A percentile compares a stretch with the other conserved stretches of the same genome.
Conservation (phyloP, 331 rosid genomes). For the Pyrus hybrid region DNA sequence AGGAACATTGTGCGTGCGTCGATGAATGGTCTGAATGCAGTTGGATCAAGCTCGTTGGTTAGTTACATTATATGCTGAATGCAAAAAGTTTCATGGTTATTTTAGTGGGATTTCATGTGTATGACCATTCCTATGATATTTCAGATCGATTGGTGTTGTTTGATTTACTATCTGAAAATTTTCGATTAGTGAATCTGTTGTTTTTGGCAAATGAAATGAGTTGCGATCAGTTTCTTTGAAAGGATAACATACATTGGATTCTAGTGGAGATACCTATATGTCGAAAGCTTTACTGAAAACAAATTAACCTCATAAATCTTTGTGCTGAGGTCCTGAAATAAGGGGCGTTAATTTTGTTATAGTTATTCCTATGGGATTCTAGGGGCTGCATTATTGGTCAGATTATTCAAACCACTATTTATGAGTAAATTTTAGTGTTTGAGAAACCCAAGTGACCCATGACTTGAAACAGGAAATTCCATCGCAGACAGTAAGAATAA, state of each 20-base stretch:
- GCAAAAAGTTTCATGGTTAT: constrained; percentile 1
- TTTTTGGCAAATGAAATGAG: neutral
- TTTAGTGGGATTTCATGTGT: neutral
- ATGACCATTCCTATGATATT: neutral
- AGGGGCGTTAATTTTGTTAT: too few species aligned
- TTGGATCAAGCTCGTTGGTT: constrained; percentile 63
- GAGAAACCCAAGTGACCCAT: neutral
- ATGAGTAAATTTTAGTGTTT: neutral
- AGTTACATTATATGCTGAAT: constrained; percentile 29
- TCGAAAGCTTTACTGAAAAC: neutral
- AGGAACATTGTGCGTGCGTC: constrained; percentile 57
- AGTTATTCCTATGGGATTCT: too few species aligned
- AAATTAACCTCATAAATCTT: neutral
- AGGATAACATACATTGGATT: neutral
- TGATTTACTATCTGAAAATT: neutral
- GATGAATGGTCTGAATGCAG: constrained; percentile 54
- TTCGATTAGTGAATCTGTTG: neutral
- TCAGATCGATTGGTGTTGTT: neutral
- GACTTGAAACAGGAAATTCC: neutral
- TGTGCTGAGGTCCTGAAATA: too few species aligned
- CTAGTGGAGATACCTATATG: neutral
- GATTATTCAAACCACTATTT: neutral
- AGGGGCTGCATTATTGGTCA: neutral
- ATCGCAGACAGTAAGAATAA: neutral
- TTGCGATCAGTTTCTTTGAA: neutral